These are phyloP conservation scores for Suillus lakei DNA, from an alignment of 768 basidiomycete species.

Conservation along the genomic window DNA sequence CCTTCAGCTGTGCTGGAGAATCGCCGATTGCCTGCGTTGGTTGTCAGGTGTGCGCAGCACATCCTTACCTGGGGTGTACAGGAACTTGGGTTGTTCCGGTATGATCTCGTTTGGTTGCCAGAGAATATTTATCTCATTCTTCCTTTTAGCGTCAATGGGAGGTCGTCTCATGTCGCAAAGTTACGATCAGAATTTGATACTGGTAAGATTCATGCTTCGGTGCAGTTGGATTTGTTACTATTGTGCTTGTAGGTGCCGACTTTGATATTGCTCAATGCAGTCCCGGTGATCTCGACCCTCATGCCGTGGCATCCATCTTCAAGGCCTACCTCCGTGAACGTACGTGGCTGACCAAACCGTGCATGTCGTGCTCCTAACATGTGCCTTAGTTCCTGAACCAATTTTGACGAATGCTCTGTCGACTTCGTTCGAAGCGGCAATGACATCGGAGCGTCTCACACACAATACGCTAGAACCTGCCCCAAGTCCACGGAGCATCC, in stretches of 20 bases:
- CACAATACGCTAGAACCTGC: constrained; percentile 29
- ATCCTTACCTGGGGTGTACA: constrained; percentile 81
- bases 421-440: constrained; percentile 80
- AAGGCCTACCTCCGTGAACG: constrained; percentile 92
- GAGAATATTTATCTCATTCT: constrained; percentile 12
- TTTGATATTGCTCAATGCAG: constrained; percentile 78
- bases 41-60: constrained; percentile 84
- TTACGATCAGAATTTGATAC: constrained; percentile 83
- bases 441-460: constrained; percentile 55
- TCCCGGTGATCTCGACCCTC: constrained; percentile 91
- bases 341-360: constrained; percentile 47
- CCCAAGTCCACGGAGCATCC: constrained; percentile 45
- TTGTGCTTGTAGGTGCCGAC: constrained; percentile 69
- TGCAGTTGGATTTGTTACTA: constrained; percentile 13
- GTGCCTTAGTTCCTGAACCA: constrained; percentile 75
- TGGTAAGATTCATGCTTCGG: constrained; percentile 43
- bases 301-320: constrained; percentile 91
- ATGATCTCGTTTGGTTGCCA: constrained; percentile 28
- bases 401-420: constrained; percentile 76
- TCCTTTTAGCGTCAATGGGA: constrained; percentile 71
- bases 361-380: constrained; percentile 6
- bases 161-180: constrained; percentile 78
- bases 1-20: constrained; percentile 45
- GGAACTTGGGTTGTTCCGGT: constrained; percentile 89
- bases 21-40: constrained; percentile 70